Conservation (phyloP, 2,329 filamentous ascomycete species). For the Fusarium austroafricanum region DNA sequence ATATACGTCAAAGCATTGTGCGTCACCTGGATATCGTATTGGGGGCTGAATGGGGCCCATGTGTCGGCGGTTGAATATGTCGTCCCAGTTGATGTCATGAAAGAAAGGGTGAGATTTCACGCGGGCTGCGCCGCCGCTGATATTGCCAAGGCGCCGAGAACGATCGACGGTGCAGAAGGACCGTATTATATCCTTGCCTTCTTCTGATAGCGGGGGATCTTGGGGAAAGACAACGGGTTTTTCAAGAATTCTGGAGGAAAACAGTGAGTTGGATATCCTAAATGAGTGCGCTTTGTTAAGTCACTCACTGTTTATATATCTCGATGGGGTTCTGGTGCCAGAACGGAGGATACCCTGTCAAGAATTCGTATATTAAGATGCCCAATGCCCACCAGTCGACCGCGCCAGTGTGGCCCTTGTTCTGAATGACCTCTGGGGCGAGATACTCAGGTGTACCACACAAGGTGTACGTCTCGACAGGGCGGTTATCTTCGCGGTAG, state of each 20-base stretch:
- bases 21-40: slow-evolving; percentile 77
- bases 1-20: slow-evolving; percentile 85
- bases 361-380: slow-evolving; percentile 85
- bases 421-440: slow-evolving; percentile 85
- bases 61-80: slow-evolving; percentile 71
- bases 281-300: neutral
- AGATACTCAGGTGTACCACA: slow-evolving; percentile 88
- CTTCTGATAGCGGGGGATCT: slow-evolving; percentile 71
- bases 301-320: slow-evolving; percentile 79
- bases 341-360: slow-evolving; percentile 87
- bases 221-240: slow-evolving; percentile 80
- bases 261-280: slow-evolving; percentile 7
- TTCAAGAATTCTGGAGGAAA: slow-evolving; percentile 74
- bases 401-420: slow-evolving; percentile 79
- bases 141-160: slow-evolving; percentile 81
- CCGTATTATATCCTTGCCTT: slow-evolving; percentile 79
- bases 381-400: slow-evolving; percentile 92
- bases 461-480: slow-evolving; percentile 81
- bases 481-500: slow-evolving; percentile 57
- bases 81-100: slow-evolving; percentile 77
- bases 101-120: slow-evolving; percentile 86
- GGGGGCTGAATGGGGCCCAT: slow-evolving; percentile 81
- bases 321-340: slow-evolving; percentile 90
- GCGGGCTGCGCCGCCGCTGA: slow-evolving; percentile 75
- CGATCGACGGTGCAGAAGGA: slow-evolving; percentile 83